Evolutionary conservation across 108 stramenopile genomes (phyloP).

Genomic region (Chaetoceros tenuissimus): DNA sequence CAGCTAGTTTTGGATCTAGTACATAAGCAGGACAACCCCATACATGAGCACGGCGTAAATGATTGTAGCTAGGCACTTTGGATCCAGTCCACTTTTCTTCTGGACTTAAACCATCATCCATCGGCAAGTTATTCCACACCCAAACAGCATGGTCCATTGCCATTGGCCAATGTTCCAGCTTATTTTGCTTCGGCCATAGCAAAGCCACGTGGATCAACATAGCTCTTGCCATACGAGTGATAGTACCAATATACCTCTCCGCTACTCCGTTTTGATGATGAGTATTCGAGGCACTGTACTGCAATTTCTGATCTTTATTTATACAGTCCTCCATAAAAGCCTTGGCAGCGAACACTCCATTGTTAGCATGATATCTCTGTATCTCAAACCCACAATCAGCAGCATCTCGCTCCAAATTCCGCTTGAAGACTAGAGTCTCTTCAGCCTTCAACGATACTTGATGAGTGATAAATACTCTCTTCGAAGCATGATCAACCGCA

Average conservation of each 20-base stretch:
- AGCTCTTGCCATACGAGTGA: slow-evolving; percentile 9
- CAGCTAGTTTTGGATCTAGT: not conserved
- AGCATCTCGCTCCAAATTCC: no score
- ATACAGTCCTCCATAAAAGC: no score
- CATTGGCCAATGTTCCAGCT: slow-evolving; percentile 5
- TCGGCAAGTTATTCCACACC: slow-evolving; percentile 12
- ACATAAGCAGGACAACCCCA: slow-evolving; percentile 4
- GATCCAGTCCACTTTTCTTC: slow-evolving; percentile 7
- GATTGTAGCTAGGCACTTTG: not conserved
- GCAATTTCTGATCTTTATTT: slow-evolving; percentile 8
- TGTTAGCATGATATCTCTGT: no score
- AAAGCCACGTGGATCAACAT: slow-evolving; percentile 7
- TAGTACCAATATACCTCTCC: slow-evolving; percentile 6
- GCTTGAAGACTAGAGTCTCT: slow-evolving; percentile 32
- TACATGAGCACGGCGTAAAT: not conserved
- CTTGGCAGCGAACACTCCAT: no score
- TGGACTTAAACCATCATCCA: slow-evolving; percentile 22
- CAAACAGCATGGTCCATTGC: slow-evolving; percentile 17
- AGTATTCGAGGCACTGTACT: slow-evolving; percentile 19
- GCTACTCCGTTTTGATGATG: slow-evolving; percentile 23
- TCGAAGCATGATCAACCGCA: slow-evolving; percentile 32
- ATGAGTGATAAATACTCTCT: slow-evolving; percentile 5
- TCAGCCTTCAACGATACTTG: slow-evolving; percentile 16
- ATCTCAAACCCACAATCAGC: slow-evolving; percentile 10
- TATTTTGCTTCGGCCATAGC: not conserved